A percentile compares a stretch with the other conserved stretches of the same genome.
Evolutionary conservation across 306 rosid genomes (phyloP).

Genomic region (Cucumis hystrix): DNA sequence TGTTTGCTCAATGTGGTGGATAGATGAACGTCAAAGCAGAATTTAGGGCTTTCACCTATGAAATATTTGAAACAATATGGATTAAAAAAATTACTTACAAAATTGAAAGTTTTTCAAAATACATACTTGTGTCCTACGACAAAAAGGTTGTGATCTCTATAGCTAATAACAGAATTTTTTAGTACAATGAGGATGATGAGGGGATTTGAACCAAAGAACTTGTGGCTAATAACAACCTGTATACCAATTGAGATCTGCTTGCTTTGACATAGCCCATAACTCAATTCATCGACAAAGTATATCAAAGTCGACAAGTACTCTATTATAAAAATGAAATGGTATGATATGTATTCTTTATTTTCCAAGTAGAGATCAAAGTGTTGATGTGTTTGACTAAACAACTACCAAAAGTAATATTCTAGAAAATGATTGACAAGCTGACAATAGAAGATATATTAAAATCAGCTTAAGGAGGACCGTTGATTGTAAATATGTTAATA

Average conservation of each 20-base stretch:
- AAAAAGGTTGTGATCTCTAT: neutral
- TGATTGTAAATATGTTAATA: neutral
- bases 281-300: neutral
- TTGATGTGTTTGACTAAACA: neutral
- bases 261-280: neutral
- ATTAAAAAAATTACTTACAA: neutral
- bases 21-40: neutral
- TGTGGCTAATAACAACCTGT: too few species aligned
- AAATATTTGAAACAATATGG: neutral
- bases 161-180: too few species aligned
- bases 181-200: too few species aligned
- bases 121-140: neutral
- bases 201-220: too few species aligned
- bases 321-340: neutral
- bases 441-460: too few species aligned
- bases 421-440: neutral
- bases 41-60: neutral
- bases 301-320: neutral
- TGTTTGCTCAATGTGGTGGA: neutral
- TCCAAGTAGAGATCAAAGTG: neutral
- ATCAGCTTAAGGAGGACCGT: neutral
- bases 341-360: too few species aligned
- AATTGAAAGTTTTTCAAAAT: neutral
- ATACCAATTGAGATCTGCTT: too few species aligned
- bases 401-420: neutral